Conservation (phyloP, 305 asterid species). For the Coffea humblotiana region DNA sequence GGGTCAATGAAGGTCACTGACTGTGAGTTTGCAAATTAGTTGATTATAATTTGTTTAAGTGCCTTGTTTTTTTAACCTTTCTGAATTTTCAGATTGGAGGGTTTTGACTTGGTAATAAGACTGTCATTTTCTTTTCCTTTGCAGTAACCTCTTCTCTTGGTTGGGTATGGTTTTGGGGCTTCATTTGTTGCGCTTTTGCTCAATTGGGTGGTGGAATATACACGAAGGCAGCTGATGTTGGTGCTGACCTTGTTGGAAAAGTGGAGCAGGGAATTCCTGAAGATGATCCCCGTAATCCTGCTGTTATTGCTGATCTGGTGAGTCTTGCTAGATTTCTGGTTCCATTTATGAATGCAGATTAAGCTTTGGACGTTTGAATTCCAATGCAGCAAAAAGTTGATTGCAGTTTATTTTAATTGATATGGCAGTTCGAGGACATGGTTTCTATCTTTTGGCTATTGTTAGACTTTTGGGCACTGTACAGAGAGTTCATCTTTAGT, state of each 20-base stretch:
- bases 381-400: not conserved
- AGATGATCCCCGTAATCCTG: constrained; percentile 99
- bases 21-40: constrained; percentile 53
- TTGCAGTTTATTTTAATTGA: not conserved
- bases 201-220: constrained; percentile 99
- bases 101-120: constrained; percentile 8
- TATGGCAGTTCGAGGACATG: not conserved
- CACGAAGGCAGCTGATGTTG: constrained; percentile 99
- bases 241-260: constrained; percentile 99
- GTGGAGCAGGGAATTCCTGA: constrained; percentile 99
- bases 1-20: constrained; percentile 93
- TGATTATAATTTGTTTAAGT: constrained; percentile 25
- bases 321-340: not conserved
- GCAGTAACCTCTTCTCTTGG: constrained; percentile 99
- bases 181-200: constrained; percentile 99
- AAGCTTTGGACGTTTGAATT: not conserved
- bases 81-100: constrained; percentile 15
- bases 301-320: constrained; percentile 99
- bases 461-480: not conserved
- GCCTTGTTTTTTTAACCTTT: constrained; percentile 16
- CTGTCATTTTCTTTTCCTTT: constrained; percentile 22
- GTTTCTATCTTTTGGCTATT: too few relatives aligned
- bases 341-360: not conserved
- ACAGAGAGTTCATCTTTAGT: not conserved
- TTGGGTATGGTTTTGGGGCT: constrained; percentile 99